Conservation (phyloP, 306 rosid species). For the Malus orientalis region DNA sequence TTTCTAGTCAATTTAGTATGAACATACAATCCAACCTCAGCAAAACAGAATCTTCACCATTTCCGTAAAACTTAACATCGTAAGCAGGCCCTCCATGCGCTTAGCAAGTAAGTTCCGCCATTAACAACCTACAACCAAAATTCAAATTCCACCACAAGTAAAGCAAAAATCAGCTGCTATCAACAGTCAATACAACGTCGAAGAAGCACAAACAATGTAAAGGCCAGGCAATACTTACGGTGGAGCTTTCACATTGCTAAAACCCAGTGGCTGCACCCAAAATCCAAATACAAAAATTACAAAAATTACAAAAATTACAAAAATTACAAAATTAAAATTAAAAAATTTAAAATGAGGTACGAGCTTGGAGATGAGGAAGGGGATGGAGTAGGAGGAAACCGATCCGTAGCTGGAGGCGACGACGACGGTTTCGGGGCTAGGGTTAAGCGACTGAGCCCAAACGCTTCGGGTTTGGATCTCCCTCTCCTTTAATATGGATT, state of each 20-base stretch:
- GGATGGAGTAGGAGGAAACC: conserved; percentile 63
- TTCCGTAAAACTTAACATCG: conserved; percentile 72
- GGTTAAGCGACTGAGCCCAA: conserved; percentile 63
- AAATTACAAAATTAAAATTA: no score
- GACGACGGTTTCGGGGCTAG: conserved; percentile 51
- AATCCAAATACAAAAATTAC: background rate
- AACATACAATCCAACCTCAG: conserved; percentile 48
- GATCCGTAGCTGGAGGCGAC: conserved; percentile 86
- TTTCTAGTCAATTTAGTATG: no score
- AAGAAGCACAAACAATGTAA: background rate
- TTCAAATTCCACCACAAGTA: conserved; percentile 21
- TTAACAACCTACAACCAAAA: conserved; percentile 27
- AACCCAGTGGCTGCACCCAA: conserved; percentile 51
- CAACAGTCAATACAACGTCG: background rate
- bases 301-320: background rate
- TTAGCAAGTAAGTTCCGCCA: conserved; percentile 62
- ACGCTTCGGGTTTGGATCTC: conserved; percentile 74
- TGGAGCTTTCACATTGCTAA: conserved; percentile 29
- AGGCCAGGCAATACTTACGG: conserved; percentile 32
- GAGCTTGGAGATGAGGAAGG: conserved; percentile 54
- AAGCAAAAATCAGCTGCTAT: conserved; percentile 17
- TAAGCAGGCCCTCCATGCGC: conserved; percentile 82
- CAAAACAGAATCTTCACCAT: conserved; percentile 50
- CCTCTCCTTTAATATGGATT: conserved; percentile 51
- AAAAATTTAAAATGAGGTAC: conserved; percentile 9